Base-by-base conservation (phyloP, 2,329 filamentous ascomycete species). In the Xylaria multiplex region DNA sequence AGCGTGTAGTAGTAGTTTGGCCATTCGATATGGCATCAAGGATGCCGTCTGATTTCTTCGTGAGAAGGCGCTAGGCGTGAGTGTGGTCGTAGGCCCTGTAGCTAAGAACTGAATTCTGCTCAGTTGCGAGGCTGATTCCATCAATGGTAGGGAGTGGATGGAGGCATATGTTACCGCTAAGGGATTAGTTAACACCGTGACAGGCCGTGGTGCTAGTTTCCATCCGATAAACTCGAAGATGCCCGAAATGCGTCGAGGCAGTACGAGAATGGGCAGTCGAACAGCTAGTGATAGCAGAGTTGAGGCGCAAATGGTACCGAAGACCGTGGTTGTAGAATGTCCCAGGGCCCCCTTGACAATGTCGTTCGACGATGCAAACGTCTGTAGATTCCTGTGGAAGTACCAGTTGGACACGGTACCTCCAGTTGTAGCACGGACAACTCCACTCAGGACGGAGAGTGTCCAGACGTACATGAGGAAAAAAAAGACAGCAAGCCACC, bases 381-480 rank as follows among this genome's bases (percentile, higher is more conserved):
- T 93, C 11, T 90, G 86, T 4, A 90, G 89, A 73, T 96, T 91
- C 69, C 96, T 93, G 79, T 98, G 95, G 79, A 98, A 99, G 80
- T 99, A 99, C 96, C 96, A 99, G 79, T 99, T 96, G 46, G 93
- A 97, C 27, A 98, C 95, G 0, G 95, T 97, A 11, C 96, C 96
- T 27, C 93, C 95, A 14, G 95, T 97, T 16, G 94, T 96, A 24
- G 93, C 90, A 65, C 96, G 90, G 78, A 99, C 95, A 24, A 98
- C 87, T 19, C 93, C 93, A 64, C 93, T 91, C 76, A 97, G 89
- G 64, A 98, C 88, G 2, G 92, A 91, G 48, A 97, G 83, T 0
- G 93, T 96, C 96, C 96, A 99, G 72, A 98, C 89, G 79, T 97
- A 98, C 82, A 97, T 91, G 65, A 98, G 82, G 71, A 97, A 88